A percentile compares a stretch with the other conserved stretches of the same genome.
These are phyloP conservation scores for Beauveria rudraprayagi DNA, from an alignment of 2,329 filamentous ascomycete genomes.

Conservation along the genomic window DNA sequence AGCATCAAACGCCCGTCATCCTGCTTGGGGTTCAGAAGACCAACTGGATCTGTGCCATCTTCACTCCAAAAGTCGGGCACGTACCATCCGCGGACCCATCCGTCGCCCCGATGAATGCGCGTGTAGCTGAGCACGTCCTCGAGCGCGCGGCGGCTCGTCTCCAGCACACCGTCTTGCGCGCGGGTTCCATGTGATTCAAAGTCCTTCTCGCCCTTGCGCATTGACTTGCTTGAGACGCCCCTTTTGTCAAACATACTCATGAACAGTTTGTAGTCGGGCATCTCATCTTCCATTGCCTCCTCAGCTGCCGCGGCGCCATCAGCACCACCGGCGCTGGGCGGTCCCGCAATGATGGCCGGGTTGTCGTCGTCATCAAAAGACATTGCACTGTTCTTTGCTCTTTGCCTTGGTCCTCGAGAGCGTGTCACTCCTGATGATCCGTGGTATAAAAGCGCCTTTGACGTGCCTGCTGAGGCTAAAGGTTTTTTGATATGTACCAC, in stretches of 20 bases:
- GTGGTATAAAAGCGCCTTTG: background rate
- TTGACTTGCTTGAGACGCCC: slow-evolving; percentile 51
- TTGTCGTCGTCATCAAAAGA: slow-evolving; percentile 38
- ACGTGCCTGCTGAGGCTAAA: background rate
- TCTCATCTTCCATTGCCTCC: slow-evolving; percentile 65
- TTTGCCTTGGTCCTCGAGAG: background rate
- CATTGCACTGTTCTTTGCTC: slow-evolving; percentile 20
- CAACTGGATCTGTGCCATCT: slow-evolving; percentile 3
- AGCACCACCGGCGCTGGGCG: slow-evolving; percentile 14
- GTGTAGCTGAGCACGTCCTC: slow-evolving; percentile 76
- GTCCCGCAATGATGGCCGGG: slow-evolving; percentile 19
- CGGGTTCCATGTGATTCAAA: slow-evolving; percentile 89
- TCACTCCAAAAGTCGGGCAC: slow-evolving; percentile 52
- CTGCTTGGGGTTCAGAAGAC: background rate
- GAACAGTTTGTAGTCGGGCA: slow-evolving; percentile 78
- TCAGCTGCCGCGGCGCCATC: slow-evolving; percentile 32
- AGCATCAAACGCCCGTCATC: slow-evolving; percentile 24
- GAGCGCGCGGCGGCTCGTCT: slow-evolving; percentile 79
- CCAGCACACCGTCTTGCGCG: slow-evolving; percentile 69
- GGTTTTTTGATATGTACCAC: background rate
- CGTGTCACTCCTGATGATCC: background rate
- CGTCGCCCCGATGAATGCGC: slow-evolving; percentile 61
- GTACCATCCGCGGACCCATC: slow-evolving; percentile 63
- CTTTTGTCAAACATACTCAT: slow-evolving; percentile 43
- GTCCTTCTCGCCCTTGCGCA: slow-evolving; percentile 92